phyloP scores from a whole-genome alignment of 2,329 filamentous ascomycete genomes.

The Stemphylium vesicarium region DNA sequence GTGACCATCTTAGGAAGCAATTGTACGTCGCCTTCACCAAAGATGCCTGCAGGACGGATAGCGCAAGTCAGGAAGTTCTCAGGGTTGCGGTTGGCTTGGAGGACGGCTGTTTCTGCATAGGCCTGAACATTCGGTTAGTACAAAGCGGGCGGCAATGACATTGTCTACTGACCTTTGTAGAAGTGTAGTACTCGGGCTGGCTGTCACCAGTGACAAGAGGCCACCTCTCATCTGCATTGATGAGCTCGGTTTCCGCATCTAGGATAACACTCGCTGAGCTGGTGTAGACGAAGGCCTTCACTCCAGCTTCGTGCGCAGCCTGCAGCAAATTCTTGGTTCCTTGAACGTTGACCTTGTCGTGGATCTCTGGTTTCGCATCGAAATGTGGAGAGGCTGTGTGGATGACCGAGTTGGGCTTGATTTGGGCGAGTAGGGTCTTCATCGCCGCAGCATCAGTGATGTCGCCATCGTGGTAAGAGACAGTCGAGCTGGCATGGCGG shows the following conservation, averaged over 20 bases:
- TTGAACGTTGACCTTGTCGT: conserved; percentile 59
- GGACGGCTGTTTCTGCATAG: conserved; percentile 55
- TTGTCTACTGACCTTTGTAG: conserved; percentile 51
- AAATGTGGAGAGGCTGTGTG: conserved; percentile 58
- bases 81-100: conserved; percentile 56
- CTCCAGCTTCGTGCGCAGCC: conserved; percentile 55
- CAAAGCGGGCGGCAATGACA: neutral
- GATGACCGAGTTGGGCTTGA: conserved; percentile 56
- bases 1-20: conserved; percentile 53
- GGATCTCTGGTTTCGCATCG: conserved; percentile 48
- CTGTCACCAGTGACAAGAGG: conserved; percentile 53
- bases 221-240: conserved; percentile 59
- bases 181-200: conserved; percentile 60
- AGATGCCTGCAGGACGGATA: conserved; percentile 59
- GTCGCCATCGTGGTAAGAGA: conserved; percentile 58
- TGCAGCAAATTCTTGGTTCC: conserved; percentile 58
- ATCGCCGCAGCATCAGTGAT: conserved; percentile 55
- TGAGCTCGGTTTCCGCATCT: conserved; percentile 52
- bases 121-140: conserved; percentile 37
- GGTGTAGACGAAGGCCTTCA: conserved; percentile 62
- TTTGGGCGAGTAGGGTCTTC: conserved; percentile 50
- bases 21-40: conserved; percentile 58
- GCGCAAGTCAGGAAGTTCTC: conserved; percentile 57
- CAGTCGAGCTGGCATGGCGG: conserved; percentile 48
- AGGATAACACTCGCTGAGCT: conserved; percentile 59